Evolutionary conservation across 169 alveolate genomes (phyloP).

Genomic region (Plasmodium billcollinsi): DNA sequence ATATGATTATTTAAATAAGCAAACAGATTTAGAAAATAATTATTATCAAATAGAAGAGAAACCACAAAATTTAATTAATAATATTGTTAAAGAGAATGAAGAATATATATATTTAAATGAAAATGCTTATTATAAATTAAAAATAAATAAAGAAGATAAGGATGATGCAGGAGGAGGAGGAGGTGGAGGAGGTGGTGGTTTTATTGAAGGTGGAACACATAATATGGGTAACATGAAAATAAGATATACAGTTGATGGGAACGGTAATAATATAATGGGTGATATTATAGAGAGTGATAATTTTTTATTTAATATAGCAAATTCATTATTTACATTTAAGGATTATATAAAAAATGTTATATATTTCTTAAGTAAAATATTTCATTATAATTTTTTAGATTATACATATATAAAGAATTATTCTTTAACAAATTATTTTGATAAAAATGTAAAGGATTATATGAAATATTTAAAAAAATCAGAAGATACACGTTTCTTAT

Average conservation of each 20-base stretch:
- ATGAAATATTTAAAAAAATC: conserved; percentile 56
- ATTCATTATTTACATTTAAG: conserved; percentile 35
- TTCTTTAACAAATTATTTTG: conserved; percentile 56
- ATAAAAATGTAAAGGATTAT: conserved; percentile 61
- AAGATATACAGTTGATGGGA: conserved; percentile 48
- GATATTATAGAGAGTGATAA: conserved; percentile 44
- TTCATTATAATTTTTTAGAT: conserved; percentile 72
- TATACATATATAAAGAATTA: conserved; percentile 53
- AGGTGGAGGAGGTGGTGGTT: conserved; percentile 18
- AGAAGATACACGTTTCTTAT: conserved; percentile 32
- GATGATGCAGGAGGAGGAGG: conserved; percentile 16
- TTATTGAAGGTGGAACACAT: neutral
- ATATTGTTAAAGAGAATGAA: conserved; percentile 53
- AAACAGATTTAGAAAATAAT: conserved; percentile 66
- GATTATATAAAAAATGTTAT: conserved; percentile 30
- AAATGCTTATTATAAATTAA: conserved; percentile 69
- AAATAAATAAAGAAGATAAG: conserved; percentile 66
- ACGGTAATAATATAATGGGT: conserved; percentile 36
- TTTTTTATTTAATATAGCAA: conserved; percentile 21
- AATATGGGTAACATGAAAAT: conserved; percentile 29
- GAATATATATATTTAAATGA: conserved; percentile 65
- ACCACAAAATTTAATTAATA: conserved; percentile 19
- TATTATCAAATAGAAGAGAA: conserved; percentile 76
- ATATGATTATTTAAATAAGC: conserved; percentile 70
- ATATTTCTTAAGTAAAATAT: conserved; percentile 54